Conservation (phyloP, 495 filamentous ascomycete species). For the Poronia punctata region DNA sequence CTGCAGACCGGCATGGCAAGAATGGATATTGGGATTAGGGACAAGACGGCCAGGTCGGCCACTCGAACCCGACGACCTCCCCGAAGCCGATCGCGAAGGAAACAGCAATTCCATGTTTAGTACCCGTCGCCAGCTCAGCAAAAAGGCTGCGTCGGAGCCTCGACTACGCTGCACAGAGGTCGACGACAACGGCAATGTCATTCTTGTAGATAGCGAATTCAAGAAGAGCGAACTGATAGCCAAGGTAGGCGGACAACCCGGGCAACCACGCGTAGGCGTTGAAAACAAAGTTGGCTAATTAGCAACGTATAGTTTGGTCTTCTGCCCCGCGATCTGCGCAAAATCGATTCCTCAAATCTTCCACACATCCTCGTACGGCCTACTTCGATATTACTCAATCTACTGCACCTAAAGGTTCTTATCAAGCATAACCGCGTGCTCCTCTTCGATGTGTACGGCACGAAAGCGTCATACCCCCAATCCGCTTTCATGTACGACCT, state of each 20-base stretch:
- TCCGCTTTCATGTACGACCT: slow-evolving; percentile 95
- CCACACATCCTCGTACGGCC: slow-evolving; percentile 93
- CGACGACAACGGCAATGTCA: slow-evolving; percentile 86
- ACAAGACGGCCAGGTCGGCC: slow-evolving; percentile 25
- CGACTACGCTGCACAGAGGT: slow-evolving; percentile 90
- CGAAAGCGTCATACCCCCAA: slow-evolving; percentile 89
- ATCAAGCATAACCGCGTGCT: slow-evolving; percentile 93
- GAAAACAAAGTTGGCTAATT: slow-evolving; percentile 13
- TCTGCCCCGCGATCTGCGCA: slow-evolving; percentile 89
- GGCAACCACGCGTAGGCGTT: neutral
- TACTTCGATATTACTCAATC: slow-evolving; percentile 87
- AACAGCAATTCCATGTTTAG: slow-evolving; percentile 46
- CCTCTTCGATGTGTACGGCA: slow-evolving; percentile 91
- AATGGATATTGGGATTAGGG: slow-evolving; percentile 45
- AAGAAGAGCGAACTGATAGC: slow-evolving; percentile 95
- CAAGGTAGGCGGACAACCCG: slow-evolving; percentile 57
- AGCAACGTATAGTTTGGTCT: slow-evolving; percentile 69
- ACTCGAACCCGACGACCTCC: slow-evolving; percentile 46
- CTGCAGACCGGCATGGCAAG: slow-evolving; percentile 44
- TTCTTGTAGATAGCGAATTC: slow-evolving; percentile 91
- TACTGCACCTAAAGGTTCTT: slow-evolving; percentile 85
- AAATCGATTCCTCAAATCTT: slow-evolving; percentile 97
- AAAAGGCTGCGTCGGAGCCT: slow-evolving; percentile 71
- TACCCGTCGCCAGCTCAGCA: slow-evolving; percentile 54
- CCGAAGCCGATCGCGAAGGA: slow-evolving; percentile 42